phyloP scores from a whole-genome alignment of 73 alveolate species.

The Blepharisma japonicum region DNA sequence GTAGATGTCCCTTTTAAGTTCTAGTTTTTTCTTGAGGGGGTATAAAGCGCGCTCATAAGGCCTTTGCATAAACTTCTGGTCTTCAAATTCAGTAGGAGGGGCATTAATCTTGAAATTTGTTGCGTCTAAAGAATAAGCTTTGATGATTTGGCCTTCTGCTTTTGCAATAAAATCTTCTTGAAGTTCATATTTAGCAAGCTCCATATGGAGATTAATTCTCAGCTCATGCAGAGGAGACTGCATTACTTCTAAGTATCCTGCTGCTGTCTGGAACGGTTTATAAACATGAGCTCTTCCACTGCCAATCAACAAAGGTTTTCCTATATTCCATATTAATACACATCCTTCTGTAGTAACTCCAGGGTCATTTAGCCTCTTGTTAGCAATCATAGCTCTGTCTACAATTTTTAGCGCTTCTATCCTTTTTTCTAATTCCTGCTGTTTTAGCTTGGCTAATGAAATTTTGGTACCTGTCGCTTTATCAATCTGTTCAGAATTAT shows the following conservation, averaged over 20 bases:
- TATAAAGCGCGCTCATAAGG: constrained; percentile 68
- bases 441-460: constrained; percentile 58
- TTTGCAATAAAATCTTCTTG: constrained; percentile 92
- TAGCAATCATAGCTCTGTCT: constrained; percentile 95
- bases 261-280: constrained; percentile 93
- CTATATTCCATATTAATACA: constrained; percentile 92
- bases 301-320: constrained; percentile 90
- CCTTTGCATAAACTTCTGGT: constrained; percentile 76
- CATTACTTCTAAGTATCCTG: constrained; percentile 82
- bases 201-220: constrained; percentile 93
- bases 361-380: constrained; percentile 90
- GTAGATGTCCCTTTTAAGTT: constrained; percentile 60
- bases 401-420: constrained; percentile 92
- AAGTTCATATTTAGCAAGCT: constrained; percentile 94
- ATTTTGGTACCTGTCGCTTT: constrained; percentile 85
- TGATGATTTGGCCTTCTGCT: constrained; percentile 86
- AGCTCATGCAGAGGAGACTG: constrained; percentile 87
- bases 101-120: constrained; percentile 57
- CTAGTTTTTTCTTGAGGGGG: constrained; percentile 59
- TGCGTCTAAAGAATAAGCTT: constrained; percentile 94
- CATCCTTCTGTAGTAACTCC: constrained; percentile 95
- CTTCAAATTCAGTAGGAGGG: constrained; percentile 68
- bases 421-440: constrained; percentile 87
- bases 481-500: constrained; percentile 67
- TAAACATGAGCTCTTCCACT: constrained; percentile 83